Percentiles rank a stretch among this genome's conserved stretches.
Evolutionary conservation across 2,329 filamentous ascomycete genomes (phyloP).

Genomic region (Calycina herbarum): DNA sequence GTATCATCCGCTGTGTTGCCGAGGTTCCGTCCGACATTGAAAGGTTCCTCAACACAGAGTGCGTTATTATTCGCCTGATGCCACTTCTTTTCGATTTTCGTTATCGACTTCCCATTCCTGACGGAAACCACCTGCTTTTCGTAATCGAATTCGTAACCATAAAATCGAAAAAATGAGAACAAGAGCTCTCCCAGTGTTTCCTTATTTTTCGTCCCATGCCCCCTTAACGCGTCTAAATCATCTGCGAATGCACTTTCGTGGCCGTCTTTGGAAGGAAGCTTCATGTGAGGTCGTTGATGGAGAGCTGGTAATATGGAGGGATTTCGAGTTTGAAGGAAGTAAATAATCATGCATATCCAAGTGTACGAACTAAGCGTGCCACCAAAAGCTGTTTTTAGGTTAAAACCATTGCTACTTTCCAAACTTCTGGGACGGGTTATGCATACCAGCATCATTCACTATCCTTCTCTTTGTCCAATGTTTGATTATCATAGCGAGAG

Average conservation of each 20-base stretch:
- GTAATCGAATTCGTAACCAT: constrained; percentile 91
- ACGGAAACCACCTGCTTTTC: constrained; percentile 83
- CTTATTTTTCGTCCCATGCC: constrained; percentile 76
- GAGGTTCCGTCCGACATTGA: constrained; percentile 84
- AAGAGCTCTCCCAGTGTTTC: constrained; percentile 82
- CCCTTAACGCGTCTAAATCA: constrained; percentile 71
- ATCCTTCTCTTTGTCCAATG: constrained; percentile 93
- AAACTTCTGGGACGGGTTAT: background rate
- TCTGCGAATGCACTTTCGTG: constrained; percentile 80
- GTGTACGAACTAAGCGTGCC: constrained; percentile 97
- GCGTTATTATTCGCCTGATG: constrained; percentile 76
- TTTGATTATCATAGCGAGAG: constrained; percentile 94
- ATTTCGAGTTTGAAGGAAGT: constrained; percentile 85
- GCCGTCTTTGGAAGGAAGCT: constrained; percentile 62
- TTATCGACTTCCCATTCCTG: constrained; percentile 73
- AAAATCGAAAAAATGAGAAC: constrained; percentile 94
- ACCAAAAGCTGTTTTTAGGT: constrained; percentile 66
- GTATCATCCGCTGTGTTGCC: constrained; percentile 97
- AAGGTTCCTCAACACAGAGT: constrained; percentile 94
- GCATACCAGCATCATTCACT: constrained; percentile 93
- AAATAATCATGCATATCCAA: constrained; percentile 98
- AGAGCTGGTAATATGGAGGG: constrained; percentile 83
- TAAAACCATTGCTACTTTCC: constrained; percentile 14
- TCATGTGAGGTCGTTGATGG: constrained; percentile 69
- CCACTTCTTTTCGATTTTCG: constrained; percentile 88